phyloP scores from a whole-genome alignment of 352 stramenopile genomes.

The Globisporangium paroecandrum region DNA sequence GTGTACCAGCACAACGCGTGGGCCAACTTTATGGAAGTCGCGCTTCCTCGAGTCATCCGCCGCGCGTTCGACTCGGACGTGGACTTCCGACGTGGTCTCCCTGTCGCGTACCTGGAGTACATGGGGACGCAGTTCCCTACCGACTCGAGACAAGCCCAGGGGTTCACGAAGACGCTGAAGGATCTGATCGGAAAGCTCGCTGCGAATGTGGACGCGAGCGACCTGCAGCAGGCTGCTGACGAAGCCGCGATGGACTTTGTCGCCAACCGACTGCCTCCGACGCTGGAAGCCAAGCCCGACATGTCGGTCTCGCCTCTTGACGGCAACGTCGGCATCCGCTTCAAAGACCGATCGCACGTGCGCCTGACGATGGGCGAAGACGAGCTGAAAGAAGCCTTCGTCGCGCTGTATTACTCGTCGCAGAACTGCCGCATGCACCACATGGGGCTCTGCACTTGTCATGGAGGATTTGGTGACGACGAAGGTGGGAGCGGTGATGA shows the following conservation, averaged over 20 bases:
- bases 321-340: constrained; percentile 42
- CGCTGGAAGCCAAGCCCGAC: constrained; percentile 14
- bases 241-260: constrained; percentile 75
- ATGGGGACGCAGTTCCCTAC: constrained; percentile 64
- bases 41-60: constrained; percentile 69
- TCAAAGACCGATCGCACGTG: constrained; percentile 67
- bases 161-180: constrained; percentile 48
- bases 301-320: constrained; percentile 31
- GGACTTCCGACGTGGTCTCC: constrained; percentile 65
- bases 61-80: constrained; percentile 79
- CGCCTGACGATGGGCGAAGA: constrained; percentile 66
- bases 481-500: constrained; percentile 27
- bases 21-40: constrained; percentile 85
- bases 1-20: constrained; percentile 89
- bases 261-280: constrained; percentile 66
- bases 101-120: constrained; percentile 67
- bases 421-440: constrained; percentile 79
- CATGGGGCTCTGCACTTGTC: constrained; percentile 78
- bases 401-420: constrained; percentile 69
- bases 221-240: constrained; percentile 69
- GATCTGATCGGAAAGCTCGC: constrained; percentile 50
- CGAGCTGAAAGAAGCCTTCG: constrained; percentile 50
- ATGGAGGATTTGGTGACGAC: constrained; percentile 23
- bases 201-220: constrained; percentile 37
- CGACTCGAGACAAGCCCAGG: constrained; percentile 37